phyloP scores from a whole-genome alignment of 2,329 filamentous ascomycete species.

The Trichocomaceae sp. region DNA sequence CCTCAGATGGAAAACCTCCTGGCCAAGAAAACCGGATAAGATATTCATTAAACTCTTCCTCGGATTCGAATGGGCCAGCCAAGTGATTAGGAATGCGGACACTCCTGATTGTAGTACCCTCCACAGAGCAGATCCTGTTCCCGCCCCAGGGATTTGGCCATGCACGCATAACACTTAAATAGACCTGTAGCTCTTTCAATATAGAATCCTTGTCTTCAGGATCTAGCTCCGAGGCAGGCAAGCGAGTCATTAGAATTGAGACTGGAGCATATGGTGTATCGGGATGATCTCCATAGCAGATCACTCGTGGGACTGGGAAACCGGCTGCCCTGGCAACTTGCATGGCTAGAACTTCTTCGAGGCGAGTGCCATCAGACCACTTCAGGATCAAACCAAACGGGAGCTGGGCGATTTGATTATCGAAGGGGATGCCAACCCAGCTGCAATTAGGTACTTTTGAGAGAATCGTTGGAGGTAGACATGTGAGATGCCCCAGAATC shows the following conservation, averaged over 20 bases:
- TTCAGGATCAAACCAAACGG: slow-evolving; percentile 35
- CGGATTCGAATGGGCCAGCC: slow-evolving; percentile 11
- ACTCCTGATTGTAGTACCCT: slow-evolving; percentile 24
- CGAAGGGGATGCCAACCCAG: slow-evolving; percentile 24
- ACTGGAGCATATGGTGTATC: slow-evolving; percentile 25
- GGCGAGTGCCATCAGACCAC: slow-evolving; percentile 31
- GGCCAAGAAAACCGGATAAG: slow-evolving; percentile 14
- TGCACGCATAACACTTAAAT: slow-evolving; percentile 26
- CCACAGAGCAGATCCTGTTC: slow-evolving; percentile 24
- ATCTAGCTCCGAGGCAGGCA: slow-evolving; percentile 29
- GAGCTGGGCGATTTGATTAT: slow-evolving; percentile 30
- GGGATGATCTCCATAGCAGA: slow-evolving; percentile 30
- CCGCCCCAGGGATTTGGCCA: slow-evolving; percentile 24
- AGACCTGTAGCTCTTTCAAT: slow-evolving; percentile 25
- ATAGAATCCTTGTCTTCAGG: slow-evolving; percentile 22
- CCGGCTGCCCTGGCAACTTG: slow-evolving; percentile 25
- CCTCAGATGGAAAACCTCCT: slow-evolving; percentile 15
- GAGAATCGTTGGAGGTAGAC: slow-evolving; percentile 24
- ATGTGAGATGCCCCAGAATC: slow-evolving; percentile 27
- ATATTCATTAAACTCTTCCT: slow-evolving; percentile 20
- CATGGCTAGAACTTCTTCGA: slow-evolving; percentile 32
- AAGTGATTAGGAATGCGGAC: slow-evolving; percentile 23
- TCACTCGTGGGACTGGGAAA: slow-evolving; percentile 27
- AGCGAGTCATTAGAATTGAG: slow-evolving; percentile 35
- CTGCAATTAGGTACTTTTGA: slow-evolving; percentile 24